Percentiles rank a stretch among this genome's conserved stretches.
Conservation (phyloP, 164 flowering plant species). For the Taxillus chinensis region DNA sequence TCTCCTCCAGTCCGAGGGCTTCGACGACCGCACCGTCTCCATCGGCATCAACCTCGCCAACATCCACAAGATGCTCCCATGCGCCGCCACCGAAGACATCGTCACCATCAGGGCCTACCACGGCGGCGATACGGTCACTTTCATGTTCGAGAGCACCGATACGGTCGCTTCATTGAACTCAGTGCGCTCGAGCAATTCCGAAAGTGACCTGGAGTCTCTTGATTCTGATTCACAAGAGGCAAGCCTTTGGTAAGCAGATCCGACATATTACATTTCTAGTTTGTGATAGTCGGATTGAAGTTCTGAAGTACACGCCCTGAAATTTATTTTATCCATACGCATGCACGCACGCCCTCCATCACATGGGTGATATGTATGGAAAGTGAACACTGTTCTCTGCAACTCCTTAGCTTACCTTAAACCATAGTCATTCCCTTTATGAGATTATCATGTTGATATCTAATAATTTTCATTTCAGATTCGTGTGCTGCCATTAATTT, state of each 20-base stretch:
- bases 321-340: no score
- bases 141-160: slow-evolving; percentile 72
- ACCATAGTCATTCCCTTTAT: no score
- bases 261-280: background rate
- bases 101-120: slow-evolving; percentile 61
- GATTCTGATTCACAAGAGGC: slow-evolving; percentile 55
- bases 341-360: no score
- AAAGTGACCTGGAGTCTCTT: slow-evolving; percentile 76
- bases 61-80: slow-evolving; percentile 57
- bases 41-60: slow-evolving; percentile 64
- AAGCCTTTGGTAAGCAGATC: slow-evolving; percentile 60
- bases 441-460: no score
- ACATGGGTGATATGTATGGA: no score
- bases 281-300: background rate
- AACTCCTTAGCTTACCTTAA: no score
- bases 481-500: background rate
- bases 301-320: no score
- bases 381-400: no score
- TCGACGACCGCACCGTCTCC: slow-evolving; percentile 56
- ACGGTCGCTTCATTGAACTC: slow-evolving; percentile 17
- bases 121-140: slow-evolving; percentile 60
- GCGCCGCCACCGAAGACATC: slow-evolving; percentile 62
- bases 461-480: no score
- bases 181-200: slow-evolving; percentile 30
- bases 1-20: slow-evolving; percentile 56